Evolutionary conservation across 2,329 filamentous ascomycete genomes (phyloP).

Genomic region (Fusarium sp.): DNA sequence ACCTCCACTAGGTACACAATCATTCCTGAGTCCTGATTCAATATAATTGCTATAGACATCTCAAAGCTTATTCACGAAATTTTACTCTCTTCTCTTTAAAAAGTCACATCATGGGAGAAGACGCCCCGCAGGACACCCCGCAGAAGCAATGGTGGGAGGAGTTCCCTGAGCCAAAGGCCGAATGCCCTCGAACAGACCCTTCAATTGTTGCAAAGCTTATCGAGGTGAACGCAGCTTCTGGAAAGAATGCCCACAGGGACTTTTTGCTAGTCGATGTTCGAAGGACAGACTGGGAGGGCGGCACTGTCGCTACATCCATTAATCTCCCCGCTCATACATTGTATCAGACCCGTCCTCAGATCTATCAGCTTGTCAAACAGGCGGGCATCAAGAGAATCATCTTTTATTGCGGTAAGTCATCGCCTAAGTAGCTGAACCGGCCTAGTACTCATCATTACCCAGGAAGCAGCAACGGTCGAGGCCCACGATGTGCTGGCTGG

Average conservation of each 20-base stretch:
- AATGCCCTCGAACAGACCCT: conserved; percentile 49
- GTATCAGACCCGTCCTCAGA: conserved; percentile 57
- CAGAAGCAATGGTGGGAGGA: conserved; percentile 50
- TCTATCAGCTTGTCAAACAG: conserved; percentile 60
- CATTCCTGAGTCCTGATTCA: fast-evolving
- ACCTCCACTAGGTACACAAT: background rate
- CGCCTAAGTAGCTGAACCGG: background rate
- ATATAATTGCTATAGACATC: background rate
- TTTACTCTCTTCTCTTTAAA: no score
- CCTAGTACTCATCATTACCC: background rate
- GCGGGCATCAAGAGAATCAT: conserved; percentile 60
- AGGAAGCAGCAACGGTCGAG: conserved; percentile 62
- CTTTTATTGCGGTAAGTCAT: conserved; percentile 62
- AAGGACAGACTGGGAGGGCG: conserved; percentile 64
- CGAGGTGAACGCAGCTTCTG: conserved; percentile 47
- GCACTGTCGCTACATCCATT: conserved; percentile 66
- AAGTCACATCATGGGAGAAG: conserved; percentile 33
- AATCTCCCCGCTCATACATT: conserved; percentile 66
- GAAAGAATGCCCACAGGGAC: conserved; percentile 40
- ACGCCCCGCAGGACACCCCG: conserved; percentile 38
- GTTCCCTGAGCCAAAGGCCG: conserved; percentile 55
- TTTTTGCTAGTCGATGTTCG: conserved; percentile 64
- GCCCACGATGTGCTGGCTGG: conserved; percentile 63
- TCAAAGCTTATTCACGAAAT: no score
- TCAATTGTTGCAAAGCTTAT: conserved; percentile 54